phyloP scores from a whole-genome alignment of 805 yeast genomes.

The Kodamaea restingae region DNA sequence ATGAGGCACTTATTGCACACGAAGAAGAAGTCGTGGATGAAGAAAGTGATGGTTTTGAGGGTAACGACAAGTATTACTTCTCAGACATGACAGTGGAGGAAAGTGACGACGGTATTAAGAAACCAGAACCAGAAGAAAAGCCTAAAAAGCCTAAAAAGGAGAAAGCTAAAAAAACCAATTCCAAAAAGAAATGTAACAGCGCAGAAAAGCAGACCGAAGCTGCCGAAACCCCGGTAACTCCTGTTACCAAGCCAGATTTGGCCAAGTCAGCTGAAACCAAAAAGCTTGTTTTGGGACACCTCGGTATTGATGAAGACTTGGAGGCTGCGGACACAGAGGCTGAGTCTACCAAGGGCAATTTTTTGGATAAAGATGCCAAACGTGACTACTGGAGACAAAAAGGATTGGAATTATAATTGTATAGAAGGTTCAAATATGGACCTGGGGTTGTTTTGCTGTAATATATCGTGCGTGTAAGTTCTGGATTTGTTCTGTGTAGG shows the following conservation, averaged over 20 bases:
- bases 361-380: conserved; percentile 30
- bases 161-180: neutral
- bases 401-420: conserved; percentile 30
- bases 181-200: too few species aligned
- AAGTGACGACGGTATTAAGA: conserved; percentile 23
- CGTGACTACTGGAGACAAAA: conserved; percentile 42
- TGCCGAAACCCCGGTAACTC: neutral
- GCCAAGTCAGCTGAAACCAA: neutral
- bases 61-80: conserved; percentile 39
- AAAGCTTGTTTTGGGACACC: conserved; percentile 1
- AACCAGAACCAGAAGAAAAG: conserved; percentile 1
- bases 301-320: neutral
- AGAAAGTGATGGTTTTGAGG: conserved; percentile 33
- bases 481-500: too few species aligned
- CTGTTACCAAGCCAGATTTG: neutral
- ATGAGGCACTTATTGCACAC: conserved; percentile 49
- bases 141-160: conserved; percentile 2
- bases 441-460: too few species aligned
- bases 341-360: conserved; percentile 1
- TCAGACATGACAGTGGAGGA: conserved; percentile 40
- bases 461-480: too few species aligned
- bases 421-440: neutral
- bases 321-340: neutral
- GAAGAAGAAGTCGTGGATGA: conserved; percentile 21
- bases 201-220: too few species aligned